A percentile compares a stretch with the other conserved stretches of the same genome.
Conservation (phyloP, 169 alveolate genomes). For the Eimeria sp. region DNA sequence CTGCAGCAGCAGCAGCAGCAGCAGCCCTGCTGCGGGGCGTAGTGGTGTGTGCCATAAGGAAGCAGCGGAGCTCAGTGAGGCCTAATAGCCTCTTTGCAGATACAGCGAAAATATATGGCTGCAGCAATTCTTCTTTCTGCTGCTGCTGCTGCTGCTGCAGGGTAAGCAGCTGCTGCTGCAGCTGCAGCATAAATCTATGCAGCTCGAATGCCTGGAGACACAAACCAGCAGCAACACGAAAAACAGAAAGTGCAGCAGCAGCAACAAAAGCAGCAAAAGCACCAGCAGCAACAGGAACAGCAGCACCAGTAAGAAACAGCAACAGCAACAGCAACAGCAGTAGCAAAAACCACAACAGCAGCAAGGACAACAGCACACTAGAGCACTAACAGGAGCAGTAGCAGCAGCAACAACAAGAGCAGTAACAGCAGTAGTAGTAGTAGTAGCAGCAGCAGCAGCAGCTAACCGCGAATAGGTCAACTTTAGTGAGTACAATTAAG, state of each 20-base stretch:
- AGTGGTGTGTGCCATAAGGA: background rate
- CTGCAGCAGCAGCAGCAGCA: too few species aligned
- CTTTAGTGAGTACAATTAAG: constrained; percentile 91
- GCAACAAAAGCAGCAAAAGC: too few species aligned
- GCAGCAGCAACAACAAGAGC: constrained; percentile 12
- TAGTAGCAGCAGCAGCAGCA: constrained; percentile 10
- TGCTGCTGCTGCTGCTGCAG: constrained; percentile 36
- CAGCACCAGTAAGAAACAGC: background rate
- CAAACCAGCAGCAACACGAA: background rate
- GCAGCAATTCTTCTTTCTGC: background rate
- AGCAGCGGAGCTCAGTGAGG: constrained; percentile 43
- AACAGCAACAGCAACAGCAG: background rate
- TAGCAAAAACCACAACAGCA: background rate
- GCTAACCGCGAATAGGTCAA: constrained; percentile 87
- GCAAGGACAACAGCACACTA: background rate
- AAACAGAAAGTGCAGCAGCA: background rate
- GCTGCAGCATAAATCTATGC: constrained; percentile 35
- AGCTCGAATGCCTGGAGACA: constrained; percentile 31
- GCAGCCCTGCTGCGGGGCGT: background rate
- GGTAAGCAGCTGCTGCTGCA: constrained; percentile 21
- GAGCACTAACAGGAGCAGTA: background rate
- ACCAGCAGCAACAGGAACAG: background rate
- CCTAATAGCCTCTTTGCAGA: constrained; percentile 23
- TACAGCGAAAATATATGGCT: constrained; percentile 14
- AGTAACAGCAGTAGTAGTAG: constrained; percentile 14